phyloP scores from a whole-genome alignment of 2,329 filamentous ascomycete genomes.

The Talaromyces sp. region DNA sequence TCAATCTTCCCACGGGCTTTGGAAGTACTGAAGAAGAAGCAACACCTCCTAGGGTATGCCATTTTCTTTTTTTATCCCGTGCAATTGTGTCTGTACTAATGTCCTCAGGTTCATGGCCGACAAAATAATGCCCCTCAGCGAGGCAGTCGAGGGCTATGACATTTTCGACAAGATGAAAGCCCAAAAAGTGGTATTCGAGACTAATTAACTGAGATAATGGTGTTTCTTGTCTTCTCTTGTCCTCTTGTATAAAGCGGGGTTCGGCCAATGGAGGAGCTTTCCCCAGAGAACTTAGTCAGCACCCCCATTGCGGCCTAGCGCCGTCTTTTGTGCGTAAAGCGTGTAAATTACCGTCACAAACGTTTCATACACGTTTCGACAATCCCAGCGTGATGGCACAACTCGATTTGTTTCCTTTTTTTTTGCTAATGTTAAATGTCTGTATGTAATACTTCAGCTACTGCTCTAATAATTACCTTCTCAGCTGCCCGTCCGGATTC shows the following conservation, averaged over 20 bases:
- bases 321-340: not conserved
- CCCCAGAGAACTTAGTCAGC: not conserved
- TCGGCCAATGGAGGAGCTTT: not conserved
- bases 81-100: not conserved
- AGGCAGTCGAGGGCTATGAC: slow-evolving; percentile 65
- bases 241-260: not conserved
- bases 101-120: not conserved
- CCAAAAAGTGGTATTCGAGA: slow-evolving; percentile 68
- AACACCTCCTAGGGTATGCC: slow-evolving; percentile 61
- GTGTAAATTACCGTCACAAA: not conserved
- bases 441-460: not conserved
- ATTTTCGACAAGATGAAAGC: slow-evolving; percentile 69
- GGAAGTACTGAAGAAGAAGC: slow-evolving; percentile 60
- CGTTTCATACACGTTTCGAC: not conserved
- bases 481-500: not conserved
- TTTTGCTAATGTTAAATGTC: not conserved
- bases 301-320: not conserved
- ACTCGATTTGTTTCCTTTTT: not conserved
- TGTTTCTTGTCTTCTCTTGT: not conserved
- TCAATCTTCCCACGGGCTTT: slow-evolving; percentile 65
- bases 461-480: not conserved
- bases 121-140: slow-evolving; percentile 59
- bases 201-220: slow-evolving; percentile 13
- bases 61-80: not conserved
- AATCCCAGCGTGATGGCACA: not conserved